Evolutionary conservation across 1,284 basidiomycete genomes (phyloP).

Genomic region (Paramarasmius palmivorus): DNA sequence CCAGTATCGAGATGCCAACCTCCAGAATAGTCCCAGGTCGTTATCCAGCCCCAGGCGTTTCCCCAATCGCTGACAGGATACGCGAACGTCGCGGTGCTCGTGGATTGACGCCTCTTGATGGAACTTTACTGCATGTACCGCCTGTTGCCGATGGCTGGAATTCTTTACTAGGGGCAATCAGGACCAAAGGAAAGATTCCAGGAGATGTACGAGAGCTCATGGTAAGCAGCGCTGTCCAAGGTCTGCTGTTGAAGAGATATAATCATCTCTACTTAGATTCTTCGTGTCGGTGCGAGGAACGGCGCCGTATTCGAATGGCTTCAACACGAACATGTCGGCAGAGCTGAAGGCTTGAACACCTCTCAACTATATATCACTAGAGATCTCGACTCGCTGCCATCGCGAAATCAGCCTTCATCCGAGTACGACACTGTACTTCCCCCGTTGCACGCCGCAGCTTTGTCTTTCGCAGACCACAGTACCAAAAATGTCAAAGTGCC

Average conservation of each 20-base stretch:
- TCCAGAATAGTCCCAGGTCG: slow-evolving; percentile 43
- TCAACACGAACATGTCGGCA: slow-evolving; percentile 51
- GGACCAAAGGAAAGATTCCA: slow-evolving; percentile 46
- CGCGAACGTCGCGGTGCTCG: slow-evolving; percentile 43
- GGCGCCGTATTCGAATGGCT: slow-evolving; percentile 57
- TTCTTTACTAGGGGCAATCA: slow-evolving; percentile 46
- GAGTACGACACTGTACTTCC: slow-evolving; percentile 32
- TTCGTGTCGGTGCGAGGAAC: slow-evolving; percentile 53
- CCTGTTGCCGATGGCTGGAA: slow-evolving; percentile 54
- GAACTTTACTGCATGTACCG: slow-evolving; percentile 47
- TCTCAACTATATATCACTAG: slow-evolving; percentile 48
- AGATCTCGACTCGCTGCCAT: slow-evolving; percentile 36
- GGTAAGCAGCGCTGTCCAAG: slow-evolving; percentile 29
- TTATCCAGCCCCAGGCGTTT: slow-evolving; percentile 40
- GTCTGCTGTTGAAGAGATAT: not conserved
- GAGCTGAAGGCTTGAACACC: slow-evolving; percentile 43
- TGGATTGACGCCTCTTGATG: slow-evolving; percentile 48
- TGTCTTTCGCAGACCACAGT: slow-evolving; percentile 50
- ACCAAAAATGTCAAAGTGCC: slow-evolving; percentile 43
- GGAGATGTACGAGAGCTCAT: slow-evolving; percentile 53
- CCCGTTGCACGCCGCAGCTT: slow-evolving; percentile 40
- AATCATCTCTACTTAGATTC: slow-evolving; percentile 48
- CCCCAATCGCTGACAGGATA: slow-evolving; percentile 44
- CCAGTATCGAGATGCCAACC: slow-evolving; percentile 11
- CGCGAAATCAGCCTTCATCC: slow-evolving; percentile 17